Evolutionary conservation across 2,329 filamentous ascomycete species (phyloP), one percentile per base, ranked within the genome.

Genomic region (Alternaria sp.): DNA sequence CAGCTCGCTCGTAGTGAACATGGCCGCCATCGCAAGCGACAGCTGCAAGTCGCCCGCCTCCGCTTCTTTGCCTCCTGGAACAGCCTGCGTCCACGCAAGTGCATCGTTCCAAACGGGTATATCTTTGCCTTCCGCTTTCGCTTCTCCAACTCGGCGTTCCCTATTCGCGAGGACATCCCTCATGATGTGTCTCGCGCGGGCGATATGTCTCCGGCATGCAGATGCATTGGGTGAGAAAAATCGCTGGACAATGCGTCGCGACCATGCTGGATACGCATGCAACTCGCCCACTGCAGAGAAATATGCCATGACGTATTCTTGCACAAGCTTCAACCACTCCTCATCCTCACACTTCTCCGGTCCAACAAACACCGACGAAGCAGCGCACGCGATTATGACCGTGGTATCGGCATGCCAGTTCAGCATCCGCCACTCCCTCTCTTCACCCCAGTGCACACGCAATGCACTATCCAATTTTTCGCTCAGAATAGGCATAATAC

Each of bases 31-130:
- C 9, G 36, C 56, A 5, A 58, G n/a, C 15, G 56, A 43, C 12
- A 58, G 9, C 11, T 58, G 56, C 4, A 58, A n/a, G 3, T 58
- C 56, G 36, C 56, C 56, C 11, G 56, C 30, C 9, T 58, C 56
- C 3, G 44, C 25, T 30, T 30, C 17, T 10, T 30, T 30, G 3
- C 26, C 47, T 28, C 25, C 25, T 28, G 47, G 28, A 9, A 11
- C 25, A 13, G 26, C 13, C 28, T 46, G 45, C 8, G 45, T 47
- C 44, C 44, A 46, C 19, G 44, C 44, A 46, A 46, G 44, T 9
- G 44, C 44, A 15, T 46, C 19, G 44, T 46, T 46, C 19, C 21
- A 46, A 23, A 23, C 44, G 1, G 19, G 44, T 23, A 8, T 1
- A 5, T 12, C 12, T 25, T 13, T 46, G 2, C 21, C 44, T 25